Percentiles rank a stretch among this genome's conserved stretches.
Conservation (phyloP, 2,329 filamentous ascomycete species). For the Aspergillus hortae region DNA sequence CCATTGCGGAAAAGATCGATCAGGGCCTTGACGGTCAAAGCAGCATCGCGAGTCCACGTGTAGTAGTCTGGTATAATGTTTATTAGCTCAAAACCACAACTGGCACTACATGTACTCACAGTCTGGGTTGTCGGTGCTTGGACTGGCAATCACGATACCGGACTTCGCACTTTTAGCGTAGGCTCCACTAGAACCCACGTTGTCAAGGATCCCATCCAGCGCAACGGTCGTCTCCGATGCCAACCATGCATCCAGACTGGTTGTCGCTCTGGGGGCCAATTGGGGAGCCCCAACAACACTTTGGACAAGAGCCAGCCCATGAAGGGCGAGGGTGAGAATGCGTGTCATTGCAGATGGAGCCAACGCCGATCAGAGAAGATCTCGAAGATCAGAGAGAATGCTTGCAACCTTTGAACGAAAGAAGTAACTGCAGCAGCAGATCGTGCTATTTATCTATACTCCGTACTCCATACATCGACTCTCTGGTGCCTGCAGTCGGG, state of each 20-base stretch:
- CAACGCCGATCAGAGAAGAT: no score
- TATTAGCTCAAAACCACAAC: background rate
- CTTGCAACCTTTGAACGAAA: no score
- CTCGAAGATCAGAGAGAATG: no score
- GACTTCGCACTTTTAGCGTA: conserved; percentile 46
- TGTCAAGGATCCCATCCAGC: conserved; percentile 51
- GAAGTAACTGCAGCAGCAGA: no score
- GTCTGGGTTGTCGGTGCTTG: conserved; percentile 51
- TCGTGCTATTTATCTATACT: no score
- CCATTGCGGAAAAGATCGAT: conserved; percentile 65
- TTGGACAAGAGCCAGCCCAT: background rate
- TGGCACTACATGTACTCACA: conserved; percentile 38
- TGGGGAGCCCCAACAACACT: background rate
- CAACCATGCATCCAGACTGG: conserved; percentile 21
- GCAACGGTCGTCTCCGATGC: conserved; percentile 46
- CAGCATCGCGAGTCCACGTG: conserved; percentile 74
- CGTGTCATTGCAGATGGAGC: background rate
- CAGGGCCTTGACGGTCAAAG: conserved; percentile 66
- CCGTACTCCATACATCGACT: no score
- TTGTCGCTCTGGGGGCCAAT: background rate
- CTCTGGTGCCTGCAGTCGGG: no score
- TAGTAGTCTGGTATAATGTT: conserved; percentile 60
- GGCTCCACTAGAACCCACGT: conserved; percentile 52
- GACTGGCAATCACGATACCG: conserved; percentile 55
- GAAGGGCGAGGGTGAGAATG: background rate